Evolutionary conservation across 2,329 filamentous ascomycete species (phyloP).

Genomic region (Talaromyces sp.): DNA sequence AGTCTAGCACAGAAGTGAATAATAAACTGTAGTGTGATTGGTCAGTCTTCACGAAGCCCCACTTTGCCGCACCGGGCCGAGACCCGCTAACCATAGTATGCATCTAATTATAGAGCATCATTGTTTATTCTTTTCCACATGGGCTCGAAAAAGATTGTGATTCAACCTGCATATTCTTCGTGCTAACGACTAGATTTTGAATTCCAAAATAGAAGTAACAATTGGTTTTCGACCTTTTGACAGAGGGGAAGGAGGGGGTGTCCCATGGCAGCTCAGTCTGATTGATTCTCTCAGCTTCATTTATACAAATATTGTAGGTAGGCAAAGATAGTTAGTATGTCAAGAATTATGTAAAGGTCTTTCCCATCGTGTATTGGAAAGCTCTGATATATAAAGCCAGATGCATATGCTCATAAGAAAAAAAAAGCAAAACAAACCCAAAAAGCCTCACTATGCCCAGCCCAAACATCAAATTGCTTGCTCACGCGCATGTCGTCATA

Average conservation of each 20-base stretch:
- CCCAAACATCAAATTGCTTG: conserved; percentile 14
- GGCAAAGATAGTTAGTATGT: neutral
- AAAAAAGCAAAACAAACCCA: neutral
- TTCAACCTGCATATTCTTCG: neutral
- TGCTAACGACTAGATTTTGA: neutral
- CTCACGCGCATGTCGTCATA: conserved; percentile 18
- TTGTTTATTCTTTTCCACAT: neutral
- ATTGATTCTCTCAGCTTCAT: too few species aligned
- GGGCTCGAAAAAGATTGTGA: neutral
- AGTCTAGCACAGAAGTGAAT: neutral
- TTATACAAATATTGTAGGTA: too few species aligned
- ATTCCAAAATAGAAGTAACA: too few species aligned
- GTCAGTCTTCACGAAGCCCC: neutral
- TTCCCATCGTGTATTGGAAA: neutral
- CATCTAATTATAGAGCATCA: conserved; percentile 8
- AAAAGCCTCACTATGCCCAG: neutral
- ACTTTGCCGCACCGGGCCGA: conserved; percentile 11
- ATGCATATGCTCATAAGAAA: neutral
- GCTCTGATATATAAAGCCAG: neutral
- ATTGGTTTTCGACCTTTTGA: too few species aligned
- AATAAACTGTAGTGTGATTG: neutral
- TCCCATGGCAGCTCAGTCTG: too few species aligned
- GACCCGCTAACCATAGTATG: conserved; percentile 5
- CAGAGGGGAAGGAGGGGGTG: neutral
- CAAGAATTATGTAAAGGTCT: neutral